A percentile compares a stretch with the other conserved stretches of the same genome.
phyloP scores from a whole-genome alignment of 23 red algal species.

The Gracilaria domingensis region DNA sequence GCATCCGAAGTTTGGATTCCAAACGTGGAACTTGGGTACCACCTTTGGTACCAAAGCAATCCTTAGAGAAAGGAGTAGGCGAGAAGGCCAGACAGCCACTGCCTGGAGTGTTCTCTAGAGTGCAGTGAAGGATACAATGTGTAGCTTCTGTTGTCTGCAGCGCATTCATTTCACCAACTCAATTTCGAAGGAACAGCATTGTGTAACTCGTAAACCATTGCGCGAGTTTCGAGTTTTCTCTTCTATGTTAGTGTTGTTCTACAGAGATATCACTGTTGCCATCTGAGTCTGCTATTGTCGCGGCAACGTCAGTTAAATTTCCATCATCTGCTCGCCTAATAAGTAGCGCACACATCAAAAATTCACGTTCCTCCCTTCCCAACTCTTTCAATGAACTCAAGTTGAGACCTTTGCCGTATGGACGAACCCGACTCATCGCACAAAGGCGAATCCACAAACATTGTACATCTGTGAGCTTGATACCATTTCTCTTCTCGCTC shows the following conservation, averaged over 20 bases:
- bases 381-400: slow-evolving; percentile 51
- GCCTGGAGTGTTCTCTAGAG: too few species aligned
- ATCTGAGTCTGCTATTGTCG: slow-evolving; percentile 52
- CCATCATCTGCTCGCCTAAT: slow-evolving; percentile 74
- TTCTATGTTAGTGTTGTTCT: neutral
- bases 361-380: slow-evolving; percentile 69
- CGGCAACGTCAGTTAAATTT: slow-evolving; percentile 66
- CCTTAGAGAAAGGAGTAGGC: too few species aligned
- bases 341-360: slow-evolving; percentile 70
- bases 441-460: slow-evolving; percentile 70
- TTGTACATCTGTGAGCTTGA: slow-evolving; percentile 39
- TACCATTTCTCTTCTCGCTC: slow-evolving; percentile 68
- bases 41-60: too few species aligned
- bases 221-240: neutral
- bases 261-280: neutral
- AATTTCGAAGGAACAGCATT: too few species aligned
- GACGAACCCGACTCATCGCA: slow-evolving; percentile 56
- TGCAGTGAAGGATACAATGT: too few species aligned
- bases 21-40: too few species aligned
- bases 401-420: slow-evolving; percentile 41
- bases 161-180: too few species aligned
- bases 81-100: too few species aligned
- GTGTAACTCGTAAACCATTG: too few species aligned
- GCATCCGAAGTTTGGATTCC: too few species aligned
- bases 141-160: too few species aligned